These are phyloP conservation scores for Eucalyptus erythrocorys DNA, from an alignment of 345 rosid species.

Conservation along the genomic window DNA sequence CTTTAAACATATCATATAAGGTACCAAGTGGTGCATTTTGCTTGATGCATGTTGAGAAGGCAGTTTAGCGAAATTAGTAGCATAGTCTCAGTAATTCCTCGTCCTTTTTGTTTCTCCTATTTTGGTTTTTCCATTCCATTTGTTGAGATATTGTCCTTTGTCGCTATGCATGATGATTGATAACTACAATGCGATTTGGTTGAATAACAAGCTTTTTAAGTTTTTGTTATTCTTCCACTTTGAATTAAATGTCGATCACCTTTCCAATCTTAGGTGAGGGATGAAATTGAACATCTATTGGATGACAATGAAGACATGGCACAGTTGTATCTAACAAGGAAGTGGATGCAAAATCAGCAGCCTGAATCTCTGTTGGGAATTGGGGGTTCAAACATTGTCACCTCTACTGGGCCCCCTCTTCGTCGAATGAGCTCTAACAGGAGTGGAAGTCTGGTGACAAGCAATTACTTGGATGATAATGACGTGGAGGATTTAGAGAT, in stretches of 20 bases:
- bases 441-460: constrained; percentile 52
- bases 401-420: constrained; percentile 11
- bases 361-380: constrained; percentile 36
- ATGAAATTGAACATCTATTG: constrained; percentile 74
- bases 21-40: background rate
- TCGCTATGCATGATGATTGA: background rate
- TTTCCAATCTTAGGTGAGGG: constrained; percentile 51
- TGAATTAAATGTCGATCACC: background rate
- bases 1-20: background rate
- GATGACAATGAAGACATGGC: constrained; percentile 95
- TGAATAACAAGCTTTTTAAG: background rate
- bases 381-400: constrained; percentile 29
- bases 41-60: background rate
- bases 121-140: background rate
- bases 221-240: background rate
- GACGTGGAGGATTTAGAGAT: constrained; percentile 91
- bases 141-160: background rate
- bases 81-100: background rate
- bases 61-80: background rate
- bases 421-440: constrained; percentile 39
- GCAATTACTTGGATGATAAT: constrained; percentile 30
- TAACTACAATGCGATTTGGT: background rate
- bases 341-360: constrained; percentile 71
- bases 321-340: constrained; percentile 68
- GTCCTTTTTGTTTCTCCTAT: background rate